phyloP scores from a whole-genome alignment of 202 grass and related monocot genomes.

The Digitaria exilis region DNA sequence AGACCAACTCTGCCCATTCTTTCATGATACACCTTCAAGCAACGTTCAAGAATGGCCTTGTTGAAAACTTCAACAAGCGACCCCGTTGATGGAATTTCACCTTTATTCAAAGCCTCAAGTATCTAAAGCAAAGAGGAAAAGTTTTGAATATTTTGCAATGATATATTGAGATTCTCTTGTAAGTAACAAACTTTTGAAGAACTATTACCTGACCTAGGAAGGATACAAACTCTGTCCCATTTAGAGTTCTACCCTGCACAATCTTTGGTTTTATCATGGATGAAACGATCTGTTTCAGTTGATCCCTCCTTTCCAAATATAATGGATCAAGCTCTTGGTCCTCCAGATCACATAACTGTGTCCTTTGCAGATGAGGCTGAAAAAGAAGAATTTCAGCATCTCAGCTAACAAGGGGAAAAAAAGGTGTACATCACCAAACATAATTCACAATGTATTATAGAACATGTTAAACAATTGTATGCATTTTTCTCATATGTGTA shows the following conservation, averaged over 20 bases:
- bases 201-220: slow-evolving; percentile 75
- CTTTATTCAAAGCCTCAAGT: slow-evolving; percentile 91
- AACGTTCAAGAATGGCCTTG: slow-evolving; percentile 88
- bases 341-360: slow-evolving; percentile 85
- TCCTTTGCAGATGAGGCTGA: slow-evolving; percentile 98
- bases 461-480: neutral
- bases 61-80: slow-evolving; percentile 94
- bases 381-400: slow-evolving; percentile 45
- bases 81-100: slow-evolving; percentile 92
- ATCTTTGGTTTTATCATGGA: slow-evolving; percentile 84
- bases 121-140: slow-evolving; percentile 53
- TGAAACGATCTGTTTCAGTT: slow-evolving; percentile 78
- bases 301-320: slow-evolving; percentile 78
- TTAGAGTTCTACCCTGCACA: slow-evolving; percentile 82
- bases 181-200: neutral
- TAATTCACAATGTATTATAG: slow-evolving; percentile 2
- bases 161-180: neutral
- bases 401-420: neutral
- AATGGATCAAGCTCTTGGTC: slow-evolving; percentile 68
- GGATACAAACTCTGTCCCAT: slow-evolving; percentile 85
- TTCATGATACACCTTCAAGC: slow-evolving; percentile 73
- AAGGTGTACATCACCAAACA: neutral
- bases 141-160: slow-evolving; percentile 22
- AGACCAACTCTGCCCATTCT: slow-evolving; percentile 63
- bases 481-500: slow-evolving; percentile 18